Conservation (phyloP, 495 filamentous ascomycete genomes). For the Xylaria cubensis region DNA sequence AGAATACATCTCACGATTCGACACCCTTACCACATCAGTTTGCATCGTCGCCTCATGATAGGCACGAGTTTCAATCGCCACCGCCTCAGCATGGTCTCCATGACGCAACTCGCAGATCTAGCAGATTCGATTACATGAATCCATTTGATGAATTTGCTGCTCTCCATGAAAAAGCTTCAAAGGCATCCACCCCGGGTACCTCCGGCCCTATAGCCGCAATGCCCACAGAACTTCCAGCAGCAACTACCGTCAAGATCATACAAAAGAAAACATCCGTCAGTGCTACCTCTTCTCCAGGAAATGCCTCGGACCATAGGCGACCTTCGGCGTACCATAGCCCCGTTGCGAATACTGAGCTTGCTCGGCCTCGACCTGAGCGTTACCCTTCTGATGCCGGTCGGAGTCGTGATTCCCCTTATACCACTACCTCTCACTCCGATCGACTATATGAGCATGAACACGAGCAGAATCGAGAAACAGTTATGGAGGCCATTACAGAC, state of each 20-base stretch:
- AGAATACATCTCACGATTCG: slow-evolving; percentile 30
- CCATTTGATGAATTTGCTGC: slow-evolving; percentile 43
- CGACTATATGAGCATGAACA: slow-evolving; percentile 18
- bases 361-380: slow-evolving; percentile 50
- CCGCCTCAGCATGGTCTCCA: slow-evolving; percentile 50
- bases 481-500: slow-evolving; percentile 72
- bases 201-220: slow-evolving; percentile 32
- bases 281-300: slow-evolving; percentile 38
- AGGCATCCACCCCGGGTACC: slow-evolving; percentile 50
- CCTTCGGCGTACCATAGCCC: slow-evolving; percentile 47
- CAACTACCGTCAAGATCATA: slow-evolving; percentile 43
- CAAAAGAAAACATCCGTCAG: slow-evolving; percentile 46
- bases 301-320: slow-evolving; percentile 46
- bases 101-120: slow-evolving; percentile 33
- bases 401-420: slow-evolving; percentile 18
- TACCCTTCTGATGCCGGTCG: slow-evolving; percentile 33
- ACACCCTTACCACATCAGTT: slow-evolving; percentile 30
- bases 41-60: slow-evolving; percentile 43
- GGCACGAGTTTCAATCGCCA: slow-evolving; percentile 48
- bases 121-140: slow-evolving; percentile 40
- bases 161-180: slow-evolving; percentile 46
- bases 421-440: slow-evolving; percentile 23
- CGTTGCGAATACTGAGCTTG: slow-evolving; percentile 50
- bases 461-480: slow-evolving; percentile 64
- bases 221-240: slow-evolving; percentile 36